Conservation (phyloP, 371 early-diverging fungal species). For the Mortierella sp. region DNA sequence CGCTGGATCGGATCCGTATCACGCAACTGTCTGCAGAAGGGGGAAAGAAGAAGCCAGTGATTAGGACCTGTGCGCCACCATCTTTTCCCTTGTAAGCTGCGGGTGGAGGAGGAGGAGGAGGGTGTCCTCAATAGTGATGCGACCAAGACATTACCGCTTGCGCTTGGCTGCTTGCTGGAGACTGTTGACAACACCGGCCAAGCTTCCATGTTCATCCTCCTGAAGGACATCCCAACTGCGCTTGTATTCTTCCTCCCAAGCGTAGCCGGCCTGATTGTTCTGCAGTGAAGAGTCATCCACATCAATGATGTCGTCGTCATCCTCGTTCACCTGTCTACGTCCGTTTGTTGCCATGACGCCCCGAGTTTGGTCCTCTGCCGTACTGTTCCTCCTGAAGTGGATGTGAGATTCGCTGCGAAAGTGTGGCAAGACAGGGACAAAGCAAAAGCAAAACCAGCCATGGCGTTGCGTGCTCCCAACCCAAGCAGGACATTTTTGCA, state of each 20-base stretch:
- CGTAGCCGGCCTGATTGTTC: slow-evolving; percentile 63
- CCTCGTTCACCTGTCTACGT: slow-evolving; percentile 40
- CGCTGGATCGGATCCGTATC: slow-evolving; percentile 89
- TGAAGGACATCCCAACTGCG: slow-evolving; percentile 95
- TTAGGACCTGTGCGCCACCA: slow-evolving; percentile 27
- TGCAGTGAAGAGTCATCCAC: slow-evolving; percentile 51
- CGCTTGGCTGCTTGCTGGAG: slow-evolving; percentile 82
- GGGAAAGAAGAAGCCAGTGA: background rate
- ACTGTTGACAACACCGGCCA: slow-evolving; percentile 80
- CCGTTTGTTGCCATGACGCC: slow-evolving; percentile 45
- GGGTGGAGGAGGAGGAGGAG: no score
- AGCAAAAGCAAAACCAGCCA: no score
- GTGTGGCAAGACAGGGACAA: no score
- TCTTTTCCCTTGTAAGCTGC: no score
- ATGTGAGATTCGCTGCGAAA: no score
- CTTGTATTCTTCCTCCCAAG: slow-evolving; percentile 97
- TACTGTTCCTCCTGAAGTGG: no score
- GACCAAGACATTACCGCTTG: slow-evolving; percentile 63
- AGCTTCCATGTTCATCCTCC: slow-evolving; percentile 90
- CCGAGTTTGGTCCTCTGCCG: background rate
- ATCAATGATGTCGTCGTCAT: slow-evolving; percentile 52
- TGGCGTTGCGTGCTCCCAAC: no score
- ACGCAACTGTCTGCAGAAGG: slow-evolving; percentile 62
- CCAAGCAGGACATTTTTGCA: no score
- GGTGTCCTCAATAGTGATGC: no score